phyloP scores from a whole-genome alignment of 345 rosid genomes.

The Acer negundo region DNA sequence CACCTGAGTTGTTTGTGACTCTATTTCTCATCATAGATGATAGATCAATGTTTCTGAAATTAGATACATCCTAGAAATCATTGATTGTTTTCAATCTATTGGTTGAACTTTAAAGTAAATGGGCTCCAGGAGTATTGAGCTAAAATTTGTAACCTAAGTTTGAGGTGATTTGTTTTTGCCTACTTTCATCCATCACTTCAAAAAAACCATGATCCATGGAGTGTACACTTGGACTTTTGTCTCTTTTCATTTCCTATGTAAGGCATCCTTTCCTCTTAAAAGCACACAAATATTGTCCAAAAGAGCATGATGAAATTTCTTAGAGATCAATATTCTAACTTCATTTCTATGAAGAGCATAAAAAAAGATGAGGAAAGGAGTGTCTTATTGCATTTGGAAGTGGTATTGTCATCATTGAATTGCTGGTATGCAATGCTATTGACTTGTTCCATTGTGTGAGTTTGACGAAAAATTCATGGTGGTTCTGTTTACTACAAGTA shows the following conservation, averaged over 20 bases:
- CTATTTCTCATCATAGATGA: background rate
- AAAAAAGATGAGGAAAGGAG: background rate
- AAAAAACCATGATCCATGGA: background rate
- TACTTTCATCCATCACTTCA: background rate
- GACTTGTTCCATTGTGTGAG: background rate
- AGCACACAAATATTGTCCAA: background rate
- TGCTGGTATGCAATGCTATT: background rate
- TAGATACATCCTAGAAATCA: background rate
- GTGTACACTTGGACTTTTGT: background rate
- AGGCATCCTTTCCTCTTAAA: background rate
- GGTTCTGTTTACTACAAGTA: background rate
- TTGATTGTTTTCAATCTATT: background rate
- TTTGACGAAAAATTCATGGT: background rate
- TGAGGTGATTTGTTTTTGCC: background rate
- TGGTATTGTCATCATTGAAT: background rate
- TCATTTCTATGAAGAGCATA: background rate
- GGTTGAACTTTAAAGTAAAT: background rate
- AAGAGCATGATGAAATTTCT: conserved; percentile 1
- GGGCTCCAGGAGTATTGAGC: background rate
- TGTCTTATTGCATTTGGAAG: background rate
- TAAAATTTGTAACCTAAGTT: background rate
- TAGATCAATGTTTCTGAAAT: background rate
- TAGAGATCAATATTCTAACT: conserved; percentile 3
- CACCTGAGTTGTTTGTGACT: background rate
- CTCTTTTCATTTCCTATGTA: background rate